Evolutionary conservation across 2,329 filamentous ascomycete species (phyloP), one percentile per base, ranked within the genome.

Genomic region (Aspergillus puulaauensis): DNA sequence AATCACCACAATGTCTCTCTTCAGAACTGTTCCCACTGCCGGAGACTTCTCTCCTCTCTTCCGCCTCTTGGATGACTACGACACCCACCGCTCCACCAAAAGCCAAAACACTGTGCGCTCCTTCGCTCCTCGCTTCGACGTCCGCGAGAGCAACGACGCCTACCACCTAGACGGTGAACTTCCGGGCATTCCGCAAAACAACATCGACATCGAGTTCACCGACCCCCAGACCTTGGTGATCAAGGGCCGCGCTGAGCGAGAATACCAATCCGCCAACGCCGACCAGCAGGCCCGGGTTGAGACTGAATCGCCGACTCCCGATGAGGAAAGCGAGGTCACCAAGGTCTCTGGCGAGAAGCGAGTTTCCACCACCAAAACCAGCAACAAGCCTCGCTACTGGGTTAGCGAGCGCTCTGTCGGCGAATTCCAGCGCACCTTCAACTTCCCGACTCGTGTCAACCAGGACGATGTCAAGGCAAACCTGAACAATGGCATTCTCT

Each of bases 401-500:
- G 78, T 85, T 54, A 80, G 76, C 53, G 85, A 87, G 71, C 82
- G 85, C 64, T 80, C 78, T 1, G 75, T 85, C 12, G 85, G 85
- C 62, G 79, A 83, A 54, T 87, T 87, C 74, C 79, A 82, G 59
- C 80, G 85, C 65, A 78, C 76, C 48, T 87, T 87, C 72, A 77
- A 73, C 58, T 87, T 87, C 77, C 83, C 85, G 1, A 73, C 74
- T 2, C 75, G 80, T 33, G 80, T 87, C 51, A 79, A 86, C 62
- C 83, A 86, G 67, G 83, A 87, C 33, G 76, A 72, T n/a, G 84
- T 87, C 64, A 84, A 81, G 73, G 85, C 85, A 19, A 82, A 74
- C 53, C 68, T 87, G 70, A 86, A 83, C 76, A 80, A 87, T 65
- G 85, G 85, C 11, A 79, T 87, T 54, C 71, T 87, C 53, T 80